phyloP scores from a whole-genome alignment of 2,329 filamentous ascomycete genomes.

The Didymella lethalis region DNA sequence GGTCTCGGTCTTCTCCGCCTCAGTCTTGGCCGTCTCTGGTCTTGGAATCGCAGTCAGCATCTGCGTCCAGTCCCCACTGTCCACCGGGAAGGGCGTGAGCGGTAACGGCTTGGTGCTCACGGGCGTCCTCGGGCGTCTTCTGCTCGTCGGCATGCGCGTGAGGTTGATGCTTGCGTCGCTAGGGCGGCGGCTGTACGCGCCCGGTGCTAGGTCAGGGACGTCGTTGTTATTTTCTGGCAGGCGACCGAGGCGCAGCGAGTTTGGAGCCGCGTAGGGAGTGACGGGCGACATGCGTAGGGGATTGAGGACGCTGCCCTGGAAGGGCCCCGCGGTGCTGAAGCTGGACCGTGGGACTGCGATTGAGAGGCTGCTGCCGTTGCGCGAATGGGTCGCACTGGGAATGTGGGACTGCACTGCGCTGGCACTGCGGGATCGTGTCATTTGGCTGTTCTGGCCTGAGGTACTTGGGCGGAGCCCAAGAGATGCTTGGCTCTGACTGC shows the following conservation, averaged over 20 bases:
- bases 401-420: constrained; percentile 3
- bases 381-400: constrained; percentile 3
- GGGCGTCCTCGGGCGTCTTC: constrained; percentile 7
- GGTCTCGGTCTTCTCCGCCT: not conserved
- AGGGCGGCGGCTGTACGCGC: constrained; percentile 18
- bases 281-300: constrained; percentile 35
- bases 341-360: not conserved
- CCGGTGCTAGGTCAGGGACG: constrained; percentile 15
- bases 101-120: constrained; percentile 41
- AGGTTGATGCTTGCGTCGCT: constrained; percentile 17
- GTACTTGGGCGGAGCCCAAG: constrained; percentile 13
- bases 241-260: constrained; percentile 16
- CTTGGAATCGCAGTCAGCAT: constrained; percentile 8
- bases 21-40: not conserved
- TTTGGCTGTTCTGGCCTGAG: constrained; percentile 4
- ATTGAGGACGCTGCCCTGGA: constrained; percentile 24
- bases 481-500: constrained; percentile 14
- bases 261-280: constrained; percentile 25
- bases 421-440: constrained; percentile 24
- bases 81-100: constrained; percentile 43
- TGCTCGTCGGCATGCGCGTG: constrained; percentile 7
- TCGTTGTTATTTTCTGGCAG: constrained; percentile 15
- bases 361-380: constrained; percentile 6
- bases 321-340: constrained; percentile 3
- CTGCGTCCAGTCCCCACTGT: constrained; percentile 11